Percentiles rank a stretch among this genome's conserved stretches.
phyloP scores from a whole-genome alignment of 208 protist genomes.

The Blechomonas ayalai region DNA sequence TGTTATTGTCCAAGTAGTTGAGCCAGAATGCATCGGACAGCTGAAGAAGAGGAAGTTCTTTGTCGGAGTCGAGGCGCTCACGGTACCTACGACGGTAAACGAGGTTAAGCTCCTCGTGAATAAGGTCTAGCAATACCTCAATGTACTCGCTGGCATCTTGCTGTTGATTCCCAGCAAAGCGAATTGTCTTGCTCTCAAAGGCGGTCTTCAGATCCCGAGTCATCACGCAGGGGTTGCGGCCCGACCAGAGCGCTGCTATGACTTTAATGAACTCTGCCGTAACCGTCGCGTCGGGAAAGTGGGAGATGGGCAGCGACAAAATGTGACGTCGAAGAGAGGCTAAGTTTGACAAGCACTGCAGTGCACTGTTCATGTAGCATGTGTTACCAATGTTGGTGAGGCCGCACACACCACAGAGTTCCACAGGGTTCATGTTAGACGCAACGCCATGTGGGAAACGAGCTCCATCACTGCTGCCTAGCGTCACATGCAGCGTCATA shows the following conservation, averaged over 20 bases:
- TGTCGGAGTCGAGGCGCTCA: constrained; percentile 70
- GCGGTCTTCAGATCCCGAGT: constrained; percentile 48
- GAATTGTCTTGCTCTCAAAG: constrained; percentile 35
- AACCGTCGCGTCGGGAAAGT: constrained; percentile 38
- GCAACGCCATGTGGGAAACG: no score
- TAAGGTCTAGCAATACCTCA: constrained; percentile 79
- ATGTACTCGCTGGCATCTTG: constrained; percentile 89
- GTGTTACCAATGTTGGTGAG: constrained; percentile 88
- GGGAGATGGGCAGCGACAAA: constrained; percentile 46
- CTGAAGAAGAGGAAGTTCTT: constrained; percentile 41
- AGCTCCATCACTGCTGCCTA: no score
- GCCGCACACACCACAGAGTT: constrained; percentile 53
- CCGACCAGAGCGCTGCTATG: constrained; percentile 56
- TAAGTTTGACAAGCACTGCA: constrained; percentile 87
- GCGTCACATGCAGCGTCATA: no score
- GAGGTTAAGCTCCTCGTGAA: constrained; percentile 89
- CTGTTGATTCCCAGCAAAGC: constrained; percentile 73
- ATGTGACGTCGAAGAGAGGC: constrained; percentile 60
- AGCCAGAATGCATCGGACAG: constrained; percentile 85
- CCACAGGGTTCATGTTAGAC: no score
- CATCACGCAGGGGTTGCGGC: constrained; percentile 23
- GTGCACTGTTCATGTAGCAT: constrained; percentile 91
- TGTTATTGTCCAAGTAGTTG: constrained; percentile 77
- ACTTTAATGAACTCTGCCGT: constrained; percentile 34
- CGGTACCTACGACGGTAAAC: constrained; percentile 71